Conservation (phyloP, 352 stramenopile genomes). For the Globisporangium middletonii region DNA sequence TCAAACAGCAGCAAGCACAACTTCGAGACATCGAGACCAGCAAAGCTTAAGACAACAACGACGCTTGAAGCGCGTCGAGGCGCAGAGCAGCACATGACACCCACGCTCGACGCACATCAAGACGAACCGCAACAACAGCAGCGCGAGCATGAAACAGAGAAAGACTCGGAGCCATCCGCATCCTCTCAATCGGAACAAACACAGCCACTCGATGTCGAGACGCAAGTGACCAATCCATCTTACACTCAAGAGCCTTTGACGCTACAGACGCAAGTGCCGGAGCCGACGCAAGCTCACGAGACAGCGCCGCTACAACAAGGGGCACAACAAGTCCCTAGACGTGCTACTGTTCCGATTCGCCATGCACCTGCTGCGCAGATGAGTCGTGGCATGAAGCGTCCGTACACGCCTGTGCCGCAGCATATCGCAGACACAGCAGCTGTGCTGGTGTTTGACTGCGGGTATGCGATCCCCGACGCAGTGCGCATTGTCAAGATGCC, state of each 20-base stretch:
- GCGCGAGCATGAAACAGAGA: neutral
- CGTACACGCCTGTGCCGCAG: slow-evolving; percentile 1
- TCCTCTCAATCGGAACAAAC: no score
- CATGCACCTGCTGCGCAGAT: neutral
- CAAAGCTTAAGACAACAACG: neutral
- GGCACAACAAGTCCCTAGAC: no score
- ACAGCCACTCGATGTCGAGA: no score
- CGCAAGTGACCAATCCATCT: no score
- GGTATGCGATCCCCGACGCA: neutral
- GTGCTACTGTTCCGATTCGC: no score
- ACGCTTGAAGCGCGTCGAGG: neutral
- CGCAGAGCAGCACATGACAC: no score
- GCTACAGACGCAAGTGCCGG: no score
- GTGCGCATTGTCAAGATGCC: slow-evolving; percentile 1
- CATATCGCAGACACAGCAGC: neutral
- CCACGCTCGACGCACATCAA: no score
- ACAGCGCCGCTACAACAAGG: no score
- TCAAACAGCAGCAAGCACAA: neutral
- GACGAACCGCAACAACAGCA: neutral
- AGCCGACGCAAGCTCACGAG: no score
- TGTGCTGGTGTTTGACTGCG: slow-evolving; percentile 1
- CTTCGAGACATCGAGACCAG: neutral
- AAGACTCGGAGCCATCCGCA: no score
- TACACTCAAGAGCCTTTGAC: no score
- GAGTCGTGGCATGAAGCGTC: neutral